Conservation (phyloP, 2,329 filamentous ascomycete species). For the Diplodia scrobiculata region DNA sequence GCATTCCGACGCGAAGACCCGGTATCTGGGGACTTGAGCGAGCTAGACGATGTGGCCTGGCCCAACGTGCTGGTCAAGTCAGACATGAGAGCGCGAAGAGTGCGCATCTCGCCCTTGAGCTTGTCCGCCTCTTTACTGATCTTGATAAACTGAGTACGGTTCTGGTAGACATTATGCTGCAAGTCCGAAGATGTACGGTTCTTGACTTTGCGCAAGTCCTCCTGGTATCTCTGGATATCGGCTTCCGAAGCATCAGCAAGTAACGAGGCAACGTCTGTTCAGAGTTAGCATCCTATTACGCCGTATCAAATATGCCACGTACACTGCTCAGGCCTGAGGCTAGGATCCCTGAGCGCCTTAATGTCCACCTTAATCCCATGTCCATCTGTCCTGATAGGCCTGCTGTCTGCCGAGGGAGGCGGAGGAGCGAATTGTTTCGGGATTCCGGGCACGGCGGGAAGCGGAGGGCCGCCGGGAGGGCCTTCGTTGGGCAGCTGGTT, state of each 20-base stretch:
- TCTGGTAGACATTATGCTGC: slow-evolving; percentile 95
- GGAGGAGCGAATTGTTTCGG: slow-evolving; percentile 61
- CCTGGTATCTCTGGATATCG: slow-evolving; percentile 81
- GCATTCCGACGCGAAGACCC: slow-evolving; percentile 59
- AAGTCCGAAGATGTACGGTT: slow-evolving; percentile 77
- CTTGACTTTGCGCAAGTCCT: slow-evolving; percentile 73
- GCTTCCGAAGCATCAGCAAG: slow-evolving; percentile 84
- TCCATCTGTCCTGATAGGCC: slow-evolving; percentile 53
- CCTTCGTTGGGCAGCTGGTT: slow-evolving; percentile 73
- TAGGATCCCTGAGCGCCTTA: slow-evolving; percentile 76
- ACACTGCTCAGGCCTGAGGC: slow-evolving; percentile 78
- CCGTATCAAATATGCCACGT: slow-evolving; percentile 42
- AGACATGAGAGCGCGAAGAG: slow-evolving; percentile 84
- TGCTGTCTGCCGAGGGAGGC: slow-evolving; percentile 48
- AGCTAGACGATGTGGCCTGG: slow-evolving; percentile 49
- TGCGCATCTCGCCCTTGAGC: slow-evolving; percentile 93
- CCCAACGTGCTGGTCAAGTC: slow-evolving; percentile 67
- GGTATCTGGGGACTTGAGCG: slow-evolving; percentile 38
- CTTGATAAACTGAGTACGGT: slow-evolving; percentile 97
- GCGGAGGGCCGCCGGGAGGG: slow-evolving; percentile 63
- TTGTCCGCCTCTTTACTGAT: slow-evolving; percentile 99
- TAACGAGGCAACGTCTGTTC: slow-evolving; percentile 64
- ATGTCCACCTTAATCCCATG: slow-evolving; percentile 71
- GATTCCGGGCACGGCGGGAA: slow-evolving; percentile 63
- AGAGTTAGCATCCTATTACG: background rate